Evolutionary conservation across 768 basidiomycete species (phyloP).

Genomic region (Tulasnella sp.): DNA sequence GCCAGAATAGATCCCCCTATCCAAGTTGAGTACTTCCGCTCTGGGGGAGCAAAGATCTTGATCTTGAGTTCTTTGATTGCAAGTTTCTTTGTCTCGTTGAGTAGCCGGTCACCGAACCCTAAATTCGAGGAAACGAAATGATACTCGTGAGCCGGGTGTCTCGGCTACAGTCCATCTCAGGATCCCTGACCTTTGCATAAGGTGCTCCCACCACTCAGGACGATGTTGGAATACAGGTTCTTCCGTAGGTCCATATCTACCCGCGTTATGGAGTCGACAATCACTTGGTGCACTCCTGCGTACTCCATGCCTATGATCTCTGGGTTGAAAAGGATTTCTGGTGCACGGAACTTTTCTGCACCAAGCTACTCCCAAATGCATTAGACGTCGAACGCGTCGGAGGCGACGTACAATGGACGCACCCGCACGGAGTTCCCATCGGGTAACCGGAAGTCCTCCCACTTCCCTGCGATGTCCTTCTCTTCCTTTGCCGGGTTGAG

Average conservation of each 20-base stretch:
- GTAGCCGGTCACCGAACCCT: slow-evolving; percentile 94
- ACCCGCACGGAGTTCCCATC: slow-evolving; percentile 94
- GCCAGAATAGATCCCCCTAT: slow-evolving; percentile 97
- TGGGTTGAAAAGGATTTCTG: slow-evolving; percentile 96
- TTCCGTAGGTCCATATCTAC: slow-evolving; percentile 96
- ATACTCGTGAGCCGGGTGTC: not conserved
- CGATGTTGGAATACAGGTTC: slow-evolving; percentile 92
- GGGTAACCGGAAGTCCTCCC: slow-evolving; percentile 87
- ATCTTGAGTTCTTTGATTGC: slow-evolving; percentile 96
- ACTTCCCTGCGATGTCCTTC: slow-evolving; percentile 47
- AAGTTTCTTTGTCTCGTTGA: slow-evolving; percentile 95
- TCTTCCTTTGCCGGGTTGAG: slow-evolving; percentile 87
- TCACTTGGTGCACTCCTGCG: slow-evolving; percentile 94
- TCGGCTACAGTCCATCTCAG: not conserved
- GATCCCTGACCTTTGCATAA: slow-evolving; percentile 73
- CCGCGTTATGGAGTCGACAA: slow-evolving; percentile 95
- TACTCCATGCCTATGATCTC: slow-evolving; percentile 95
- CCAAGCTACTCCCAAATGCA: slow-evolving; percentile 60
- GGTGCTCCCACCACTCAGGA: slow-evolving; percentile 94
- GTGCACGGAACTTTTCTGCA: slow-evolving; percentile 90
- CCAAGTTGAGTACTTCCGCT: slow-evolving; percentile 97
- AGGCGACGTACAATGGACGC: slow-evolving; percentile 33
- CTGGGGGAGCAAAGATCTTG: slow-evolving; percentile 99
- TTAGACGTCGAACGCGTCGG: slow-evolving; percentile 13
- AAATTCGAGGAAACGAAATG: not conserved